These are phyloP conservation scores for Grosmannia serpens DNA, from an alignment of 2,329 filamentous ascomycete species.

Conservation along the genomic window DNA sequence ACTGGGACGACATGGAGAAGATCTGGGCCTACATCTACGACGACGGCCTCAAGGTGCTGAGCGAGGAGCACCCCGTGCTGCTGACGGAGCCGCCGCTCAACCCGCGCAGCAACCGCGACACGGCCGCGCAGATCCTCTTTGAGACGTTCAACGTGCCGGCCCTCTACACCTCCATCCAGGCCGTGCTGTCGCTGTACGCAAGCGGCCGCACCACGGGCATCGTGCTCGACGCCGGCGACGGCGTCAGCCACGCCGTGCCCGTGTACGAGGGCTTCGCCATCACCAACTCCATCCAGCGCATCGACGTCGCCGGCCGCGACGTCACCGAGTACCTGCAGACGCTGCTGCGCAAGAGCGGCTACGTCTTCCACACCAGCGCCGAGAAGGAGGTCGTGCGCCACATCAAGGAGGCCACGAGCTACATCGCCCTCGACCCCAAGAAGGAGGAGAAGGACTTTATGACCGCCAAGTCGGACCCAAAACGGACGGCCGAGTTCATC, in stretches of 20 bases:
- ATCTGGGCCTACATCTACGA: constrained; percentile 99
- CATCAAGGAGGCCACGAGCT: constrained; percentile 92
- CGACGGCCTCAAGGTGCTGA: constrained; percentile 89
- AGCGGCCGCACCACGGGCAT: constrained; percentile 93
- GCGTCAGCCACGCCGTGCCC: constrained; percentile 91
- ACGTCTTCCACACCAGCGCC: constrained; percentile 92
- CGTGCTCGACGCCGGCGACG: constrained; percentile 89
- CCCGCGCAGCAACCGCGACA: constrained; percentile 89
- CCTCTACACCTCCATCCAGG: constrained; percentile 93
- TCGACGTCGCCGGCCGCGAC: constrained; percentile 91
- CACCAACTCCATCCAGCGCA: constrained; percentile 85
- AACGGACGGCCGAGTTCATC: constrained; percentile 75
- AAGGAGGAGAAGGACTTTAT: constrained; percentile 97
- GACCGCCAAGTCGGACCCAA: constrained; percentile 62
- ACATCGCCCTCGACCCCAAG: constrained; percentile 80
- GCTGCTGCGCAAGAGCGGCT: constrained; percentile 80
- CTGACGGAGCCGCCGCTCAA: constrained; percentile 94
- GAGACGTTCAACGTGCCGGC: constrained; percentile 98
- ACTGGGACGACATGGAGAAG: constrained; percentile 99
- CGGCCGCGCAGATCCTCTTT: constrained; percentile 92
- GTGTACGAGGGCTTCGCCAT: constrained; percentile 98
- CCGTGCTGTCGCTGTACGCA: constrained; percentile 89
- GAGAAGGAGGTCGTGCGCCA: constrained; percentile 98
- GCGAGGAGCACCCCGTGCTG: constrained; percentile 96
- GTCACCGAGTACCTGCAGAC: constrained; percentile 93